Evolutionary conservation across 768 basidiomycete species (phyloP).

Genomic region (Lactarius akahatsu): DNA sequence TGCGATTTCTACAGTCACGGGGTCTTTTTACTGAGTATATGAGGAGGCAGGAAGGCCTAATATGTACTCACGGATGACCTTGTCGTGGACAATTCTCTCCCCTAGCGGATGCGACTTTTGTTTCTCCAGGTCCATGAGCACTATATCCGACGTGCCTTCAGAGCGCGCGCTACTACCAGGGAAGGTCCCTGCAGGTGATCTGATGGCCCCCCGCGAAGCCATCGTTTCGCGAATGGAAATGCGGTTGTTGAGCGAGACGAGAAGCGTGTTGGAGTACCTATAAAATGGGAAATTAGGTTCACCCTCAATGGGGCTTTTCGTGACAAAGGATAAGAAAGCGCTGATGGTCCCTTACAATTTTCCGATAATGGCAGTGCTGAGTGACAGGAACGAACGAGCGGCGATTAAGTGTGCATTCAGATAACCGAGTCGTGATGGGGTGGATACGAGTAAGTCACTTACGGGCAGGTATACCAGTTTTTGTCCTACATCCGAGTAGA

Average conservation of each 20-base stretch:
- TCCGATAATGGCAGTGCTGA: conserved; percentile 18
- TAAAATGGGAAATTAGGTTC: not conserved
- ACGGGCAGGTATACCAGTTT: conserved; percentile 21
- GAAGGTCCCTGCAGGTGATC: not conserved
- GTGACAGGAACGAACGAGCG: not conserved
- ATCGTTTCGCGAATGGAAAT: conserved; percentile 12
- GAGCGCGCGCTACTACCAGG: not conserved
- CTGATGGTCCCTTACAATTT: conserved; percentile 20
- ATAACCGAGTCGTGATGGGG: too few species aligned
- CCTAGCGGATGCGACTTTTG: not conserved
- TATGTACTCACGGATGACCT: conserved; percentile 1
- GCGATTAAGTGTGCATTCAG: not conserved
- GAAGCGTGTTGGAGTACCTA: conserved; percentile 33
- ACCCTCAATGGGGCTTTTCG: not conserved
- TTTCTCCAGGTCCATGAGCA: conserved; percentile 4
- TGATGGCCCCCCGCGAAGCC: not conserved
- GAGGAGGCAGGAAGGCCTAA: too few species aligned
- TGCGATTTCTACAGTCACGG: not conserved
- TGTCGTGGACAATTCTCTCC: not conserved
- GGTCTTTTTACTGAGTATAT: not conserved
- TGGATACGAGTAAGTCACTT: not conserved
- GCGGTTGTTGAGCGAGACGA: conserved; percentile 32
- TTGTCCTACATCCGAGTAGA: conserved; percentile 2
- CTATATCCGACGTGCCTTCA: not conserved
- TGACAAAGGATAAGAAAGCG: not conserved